A percentile compares a stretch with the other conserved stretches of the same genome.
phyloP scores from a whole-genome alignment of 2,329 filamentous ascomycete genomes.

The Aureobasidium subglaciale region DNA sequence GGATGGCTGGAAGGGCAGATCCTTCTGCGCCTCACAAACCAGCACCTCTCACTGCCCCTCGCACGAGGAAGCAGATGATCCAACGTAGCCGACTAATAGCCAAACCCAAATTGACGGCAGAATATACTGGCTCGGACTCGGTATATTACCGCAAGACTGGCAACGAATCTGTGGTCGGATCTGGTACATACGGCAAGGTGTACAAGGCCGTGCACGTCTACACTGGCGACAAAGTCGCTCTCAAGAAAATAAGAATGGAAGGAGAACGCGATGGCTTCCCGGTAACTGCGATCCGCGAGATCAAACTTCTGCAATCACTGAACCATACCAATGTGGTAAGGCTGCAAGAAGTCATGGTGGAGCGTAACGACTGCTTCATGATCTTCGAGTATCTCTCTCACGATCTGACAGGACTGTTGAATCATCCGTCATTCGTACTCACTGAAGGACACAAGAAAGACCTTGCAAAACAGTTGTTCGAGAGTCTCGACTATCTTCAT shows the following conservation, averaged over 20 bases:
- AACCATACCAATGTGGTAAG: constrained; percentile 76
- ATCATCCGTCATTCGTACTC: constrained; percentile 85
- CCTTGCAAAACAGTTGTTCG: constrained; percentile 84
- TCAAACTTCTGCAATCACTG: constrained; percentile 83
- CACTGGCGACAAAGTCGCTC: constrained; percentile 71
- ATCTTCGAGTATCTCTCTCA: constrained; percentile 98
- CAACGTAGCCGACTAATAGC: constrained; percentile 64
- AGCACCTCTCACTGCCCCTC: constrained; percentile 20
- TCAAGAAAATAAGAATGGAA: constrained; percentile 92
- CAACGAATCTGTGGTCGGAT: constrained; percentile 94
- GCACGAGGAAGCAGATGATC: constrained; percentile 46
- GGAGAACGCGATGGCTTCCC: constrained; percentile 87
- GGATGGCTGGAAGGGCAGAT: constrained; percentile 30
- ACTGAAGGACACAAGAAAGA: constrained; percentile 86
- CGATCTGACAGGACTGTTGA: constrained; percentile 88
- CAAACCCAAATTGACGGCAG: constrained; percentile 61
- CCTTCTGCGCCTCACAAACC: constrained; percentile 30
- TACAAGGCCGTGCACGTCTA: constrained; percentile 95
- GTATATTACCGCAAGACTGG: constrained; percentile 93
- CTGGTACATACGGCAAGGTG: constrained; percentile 91
- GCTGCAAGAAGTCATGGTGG: constrained; percentile 90
- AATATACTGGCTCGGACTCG: constrained; percentile 72
- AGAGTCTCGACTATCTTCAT: constrained; percentile 89
- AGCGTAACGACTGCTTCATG: constrained; percentile 98
- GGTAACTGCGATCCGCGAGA: constrained; percentile 83